Conservation (phyloP, 2,329 filamentous ascomycete species). For the Colletotrichum camelliae region DNA sequence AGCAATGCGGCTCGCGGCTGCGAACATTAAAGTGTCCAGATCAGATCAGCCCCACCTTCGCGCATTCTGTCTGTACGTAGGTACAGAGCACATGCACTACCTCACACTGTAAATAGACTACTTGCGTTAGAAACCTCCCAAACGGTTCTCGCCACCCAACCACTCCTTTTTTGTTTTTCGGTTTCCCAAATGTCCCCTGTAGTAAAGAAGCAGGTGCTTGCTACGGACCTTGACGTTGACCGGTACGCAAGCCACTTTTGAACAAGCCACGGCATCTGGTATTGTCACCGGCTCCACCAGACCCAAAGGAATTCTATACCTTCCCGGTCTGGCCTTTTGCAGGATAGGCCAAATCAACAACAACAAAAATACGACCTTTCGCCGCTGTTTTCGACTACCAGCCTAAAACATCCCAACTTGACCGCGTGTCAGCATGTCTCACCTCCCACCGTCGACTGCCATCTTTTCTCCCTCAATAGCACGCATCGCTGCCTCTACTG, state of each 20-base stretch:
- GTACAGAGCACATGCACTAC: neutral
- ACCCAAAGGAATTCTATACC: neutral
- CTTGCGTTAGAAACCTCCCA: neutral
- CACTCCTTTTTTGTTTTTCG: too few relatives aligned
- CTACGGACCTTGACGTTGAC: neutral
- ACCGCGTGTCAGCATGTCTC: conserved; percentile 35
- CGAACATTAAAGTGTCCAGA: neutral
- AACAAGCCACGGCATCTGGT: neutral
- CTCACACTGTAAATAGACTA: neutral
- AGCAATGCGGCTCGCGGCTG: neutral
- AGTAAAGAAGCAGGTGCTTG: neutral
- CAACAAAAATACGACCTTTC: neutral
- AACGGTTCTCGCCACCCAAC: neutral
- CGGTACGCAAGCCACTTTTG: neutral
- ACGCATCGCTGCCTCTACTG: conserved; percentile 78
- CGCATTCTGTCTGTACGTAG: neutral
- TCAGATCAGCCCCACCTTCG: neutral
- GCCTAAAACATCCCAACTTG: neutral
- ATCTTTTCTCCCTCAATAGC: conserved; percentile 73
- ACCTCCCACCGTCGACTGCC: conserved; percentile 47
- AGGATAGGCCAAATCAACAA: neutral
- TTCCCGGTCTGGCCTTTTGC: neutral
- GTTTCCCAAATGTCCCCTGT: too few relatives aligned
- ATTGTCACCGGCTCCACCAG: neutral
- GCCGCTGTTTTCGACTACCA: neutral